Percentiles rank a stretch among this genome's conserved stretches.
Evolutionary conservation across 2,329 filamentous ascomycete genomes (phyloP).

Genomic region (Colletotrichum sojae): DNA sequence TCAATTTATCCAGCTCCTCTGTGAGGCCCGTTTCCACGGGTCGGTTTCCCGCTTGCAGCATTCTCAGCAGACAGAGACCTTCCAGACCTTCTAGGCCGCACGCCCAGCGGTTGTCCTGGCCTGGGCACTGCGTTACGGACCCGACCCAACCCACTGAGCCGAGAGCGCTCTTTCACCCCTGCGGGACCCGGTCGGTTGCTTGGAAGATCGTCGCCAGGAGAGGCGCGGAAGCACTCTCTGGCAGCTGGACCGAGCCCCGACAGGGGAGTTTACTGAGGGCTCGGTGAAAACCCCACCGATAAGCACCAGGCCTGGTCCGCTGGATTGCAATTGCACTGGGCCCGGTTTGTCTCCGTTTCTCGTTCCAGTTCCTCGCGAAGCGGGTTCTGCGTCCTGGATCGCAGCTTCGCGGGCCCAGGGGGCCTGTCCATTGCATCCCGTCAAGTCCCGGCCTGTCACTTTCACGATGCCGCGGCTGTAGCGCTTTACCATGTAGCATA

Average conservation of each 20-base stretch:
- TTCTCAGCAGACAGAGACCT: conserved; percentile 35
- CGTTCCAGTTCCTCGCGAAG: conserved; percentile 34
- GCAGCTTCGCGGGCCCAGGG: not conserved
- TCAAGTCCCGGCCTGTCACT: conserved; percentile 22
- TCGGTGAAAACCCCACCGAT: conserved; percentile 32
- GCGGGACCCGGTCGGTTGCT: conserved; percentile 22
- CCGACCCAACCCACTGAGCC: conserved; percentile 24
- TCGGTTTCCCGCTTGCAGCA: conserved; percentile 32
- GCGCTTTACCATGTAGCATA: conserved; percentile 9
- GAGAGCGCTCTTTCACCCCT: conserved; percentile 18
- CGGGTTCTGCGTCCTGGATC: conserved; percentile 14
- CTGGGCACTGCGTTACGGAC: conserved; percentile 27
- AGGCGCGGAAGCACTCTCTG: conserved; percentile 29
- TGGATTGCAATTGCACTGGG: not conserved
- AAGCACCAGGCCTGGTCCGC: conserved; percentile 16
- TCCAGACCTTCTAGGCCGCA: conserved; percentile 30
- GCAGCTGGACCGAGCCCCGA: conserved; percentile 31
- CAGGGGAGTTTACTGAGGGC: conserved; percentile 14
- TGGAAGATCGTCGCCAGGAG: conserved; percentile 38
- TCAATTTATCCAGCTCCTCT: conserved; percentile 31
- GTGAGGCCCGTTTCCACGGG: conserved; percentile 18
- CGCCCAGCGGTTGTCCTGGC: conserved; percentile 19
- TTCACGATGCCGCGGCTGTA: conserved; percentile 25
- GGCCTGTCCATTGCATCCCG: conserved; percentile 15
- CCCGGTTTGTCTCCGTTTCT: conserved; percentile 21